Base-by-base conservation (phyloP, 306 rosid species). In the Ochetophila trinervis region DNA sequence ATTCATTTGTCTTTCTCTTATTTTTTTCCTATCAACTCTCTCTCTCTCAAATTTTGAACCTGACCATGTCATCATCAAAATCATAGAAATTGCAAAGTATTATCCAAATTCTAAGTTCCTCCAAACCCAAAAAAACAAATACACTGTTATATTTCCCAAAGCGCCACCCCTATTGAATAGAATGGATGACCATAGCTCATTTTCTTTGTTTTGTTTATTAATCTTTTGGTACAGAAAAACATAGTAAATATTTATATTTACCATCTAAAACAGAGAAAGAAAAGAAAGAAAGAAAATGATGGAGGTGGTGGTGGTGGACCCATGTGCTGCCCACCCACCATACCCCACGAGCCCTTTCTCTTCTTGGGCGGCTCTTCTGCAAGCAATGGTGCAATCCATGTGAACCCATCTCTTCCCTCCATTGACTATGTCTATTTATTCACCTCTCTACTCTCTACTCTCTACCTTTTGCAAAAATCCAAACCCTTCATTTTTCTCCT, bases 351-450 rank as follows among this genome's bases (percentile, higher is more conserved):
- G 48, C 52, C 76, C 44, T 45, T 27, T 16, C 58, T 1, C 9
- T 36, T 9, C 45, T 37, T 13, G 50, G 59, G 57, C 63, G 68
- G 42, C 69, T 78, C 16, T 59, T 66, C 67, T 78, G 74, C 62
- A 73, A 36, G 76, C 66, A 47, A 15, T 54, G 68, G 72, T 74
- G 79, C 77, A 58, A 20, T 78, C 79, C 86, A 76, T 85, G 83
- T 79, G 85, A 81, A 75, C 61, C 74, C 78, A 67, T 45, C 55
- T 34, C 44, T 32, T n/a, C 63, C 48, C 53, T 60, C 42, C 79
- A 82, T 71, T 82, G 78, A 78, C 74, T 19, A 42, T 9, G 5
- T 16, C 12, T 36, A 0, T 35, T 68, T 15, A 35, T 34, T 42
- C 19, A 22, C 48, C 10, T 1, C 45, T 40, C 12, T 40, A 8